Evolutionary conservation across 148 eudicot species (phyloP).

Genomic region (Amaranthus cruentus): DNA sequence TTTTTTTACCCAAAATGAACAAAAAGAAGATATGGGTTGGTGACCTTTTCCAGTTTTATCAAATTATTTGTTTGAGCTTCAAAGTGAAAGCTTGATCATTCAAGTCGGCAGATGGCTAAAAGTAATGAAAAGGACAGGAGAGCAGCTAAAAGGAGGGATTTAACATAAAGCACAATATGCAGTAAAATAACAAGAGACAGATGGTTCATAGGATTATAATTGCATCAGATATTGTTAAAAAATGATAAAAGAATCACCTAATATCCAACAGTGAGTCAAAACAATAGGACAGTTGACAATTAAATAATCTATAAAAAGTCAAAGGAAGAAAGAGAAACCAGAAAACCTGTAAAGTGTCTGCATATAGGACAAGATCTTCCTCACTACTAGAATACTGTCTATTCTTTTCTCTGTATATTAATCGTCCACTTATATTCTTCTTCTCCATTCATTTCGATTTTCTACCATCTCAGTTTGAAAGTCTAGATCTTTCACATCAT

Average conservation of each 20-base stretch:
- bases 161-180: not conserved
- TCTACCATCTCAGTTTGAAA: no score
- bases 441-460: no score
- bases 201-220: not conserved
- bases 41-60: no score
- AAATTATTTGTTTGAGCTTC: not conserved
- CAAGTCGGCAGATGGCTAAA: not conserved
- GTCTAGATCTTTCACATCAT: no score
- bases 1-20: no score
- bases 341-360: not conserved
- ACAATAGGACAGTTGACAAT: not conserved
- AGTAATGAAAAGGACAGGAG: not conserved
- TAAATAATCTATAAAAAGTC: not conserved
- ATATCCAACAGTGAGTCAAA: not conserved
- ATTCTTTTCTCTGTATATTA: not conserved
- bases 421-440: no score
- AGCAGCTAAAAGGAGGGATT: not conserved
- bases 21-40: no score
- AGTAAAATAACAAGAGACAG: conserved; percentile 9
- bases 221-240: not conserved
- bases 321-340: conserved; percentile 7
- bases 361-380: not conserved
- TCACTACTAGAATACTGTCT: not conserved
- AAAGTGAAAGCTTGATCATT: not conserved
- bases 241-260: not conserved